Conservation (phyloP, 495 filamentous ascomycete species). For the Penicillium cataractarum region DNA sequence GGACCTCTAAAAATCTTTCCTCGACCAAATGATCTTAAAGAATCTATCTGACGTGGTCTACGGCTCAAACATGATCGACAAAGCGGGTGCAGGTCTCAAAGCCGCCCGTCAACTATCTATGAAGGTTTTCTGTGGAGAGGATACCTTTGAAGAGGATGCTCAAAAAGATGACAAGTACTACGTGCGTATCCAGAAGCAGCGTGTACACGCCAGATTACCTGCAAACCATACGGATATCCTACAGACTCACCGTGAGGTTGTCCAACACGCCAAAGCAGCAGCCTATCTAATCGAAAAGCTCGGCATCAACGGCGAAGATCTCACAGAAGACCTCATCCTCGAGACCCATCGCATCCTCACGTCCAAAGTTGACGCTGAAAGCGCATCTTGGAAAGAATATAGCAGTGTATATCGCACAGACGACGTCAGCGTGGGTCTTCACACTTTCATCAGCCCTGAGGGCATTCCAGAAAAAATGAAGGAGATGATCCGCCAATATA, state of each 20-base stretch:
- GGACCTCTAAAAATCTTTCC: not conserved
- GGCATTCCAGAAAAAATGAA: not conserved
- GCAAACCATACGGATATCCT: constrained; percentile 12
- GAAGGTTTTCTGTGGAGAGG: constrained; percentile 5
- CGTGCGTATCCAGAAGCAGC: constrained; percentile 1
- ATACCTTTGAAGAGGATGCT: not conserved
- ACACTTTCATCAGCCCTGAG: not conserved
- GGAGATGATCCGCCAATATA: not conserved
- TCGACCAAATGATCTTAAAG: constrained; percentile 4
- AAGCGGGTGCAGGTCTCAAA: not conserved
- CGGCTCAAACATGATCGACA: constrained; percentile 17
- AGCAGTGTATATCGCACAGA: not conserved
- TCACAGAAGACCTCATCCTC: constrained; percentile 35
- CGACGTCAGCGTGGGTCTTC: not conserved
- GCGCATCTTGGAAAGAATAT: not conserved
- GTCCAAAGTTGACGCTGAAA: not conserved
- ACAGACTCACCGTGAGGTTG: constrained; percentile 30
- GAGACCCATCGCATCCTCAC: constrained; percentile 38
- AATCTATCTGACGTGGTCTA: constrained; percentile 13
- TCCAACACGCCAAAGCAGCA: constrained; percentile 41
- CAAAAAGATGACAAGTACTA: not conserved
- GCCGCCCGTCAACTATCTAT: constrained; percentile 10
- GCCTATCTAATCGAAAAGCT: constrained; percentile 27
- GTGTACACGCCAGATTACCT: not conserved
- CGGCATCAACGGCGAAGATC: constrained; percentile 17